Percentiles rank a stretch among this genome's conserved stretches.
Conservation (phyloP, 139 green algal genomes). For the Axilococcus clingmanii region DNA sequence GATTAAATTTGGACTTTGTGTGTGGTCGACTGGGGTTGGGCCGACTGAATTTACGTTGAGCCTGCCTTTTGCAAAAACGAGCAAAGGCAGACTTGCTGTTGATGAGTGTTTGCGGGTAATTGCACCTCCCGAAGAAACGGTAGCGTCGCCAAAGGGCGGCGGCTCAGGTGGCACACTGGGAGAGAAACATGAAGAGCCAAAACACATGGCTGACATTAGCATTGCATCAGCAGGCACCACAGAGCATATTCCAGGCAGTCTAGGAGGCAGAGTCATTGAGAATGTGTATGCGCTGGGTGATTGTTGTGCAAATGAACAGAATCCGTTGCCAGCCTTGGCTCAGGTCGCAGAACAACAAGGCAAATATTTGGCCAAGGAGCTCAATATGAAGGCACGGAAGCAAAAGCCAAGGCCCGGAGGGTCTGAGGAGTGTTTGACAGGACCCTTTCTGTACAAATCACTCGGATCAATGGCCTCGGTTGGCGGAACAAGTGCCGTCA, state of each 20-base stretch:
- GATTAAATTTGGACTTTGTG: slow-evolving; percentile 72
- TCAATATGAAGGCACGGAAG: slow-evolving; percentile 61
- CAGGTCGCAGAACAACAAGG: slow-evolving; percentile 93
- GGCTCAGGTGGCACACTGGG: slow-evolving; percentile 1
- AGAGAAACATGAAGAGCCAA: slow-evolving; percentile 5
- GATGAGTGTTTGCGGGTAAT: slow-evolving; percentile 48
- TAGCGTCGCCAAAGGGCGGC: not conserved
- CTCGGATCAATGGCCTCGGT: slow-evolving; percentile 1
- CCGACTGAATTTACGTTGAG: slow-evolving; percentile 66
- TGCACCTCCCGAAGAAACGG: slow-evolving; percentile 1
- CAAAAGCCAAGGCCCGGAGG: slow-evolving; percentile 44
- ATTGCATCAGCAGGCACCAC: not conserved
- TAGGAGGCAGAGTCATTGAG: too few species aligned
- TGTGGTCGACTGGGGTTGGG: slow-evolving; percentile 84
- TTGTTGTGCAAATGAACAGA: slow-evolving; percentile 65
- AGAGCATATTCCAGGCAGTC: not conserved
- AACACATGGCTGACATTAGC: slow-evolving; percentile 7
- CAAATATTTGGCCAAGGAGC: slow-evolving; percentile 59
- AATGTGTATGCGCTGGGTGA: slow-evolving; percentile 75
- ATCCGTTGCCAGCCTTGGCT: slow-evolving; percentile 73
- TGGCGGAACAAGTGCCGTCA: not conserved
- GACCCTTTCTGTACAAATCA: slow-evolving; percentile 2
- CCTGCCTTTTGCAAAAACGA: slow-evolving; percentile 70
- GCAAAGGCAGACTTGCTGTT: slow-evolving; percentile 39
- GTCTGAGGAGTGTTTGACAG: not conserved